Base-by-base conservation (phyloP, 768 basidiomycete genomes). In the Tricholoma bakamatsutake region DNA sequence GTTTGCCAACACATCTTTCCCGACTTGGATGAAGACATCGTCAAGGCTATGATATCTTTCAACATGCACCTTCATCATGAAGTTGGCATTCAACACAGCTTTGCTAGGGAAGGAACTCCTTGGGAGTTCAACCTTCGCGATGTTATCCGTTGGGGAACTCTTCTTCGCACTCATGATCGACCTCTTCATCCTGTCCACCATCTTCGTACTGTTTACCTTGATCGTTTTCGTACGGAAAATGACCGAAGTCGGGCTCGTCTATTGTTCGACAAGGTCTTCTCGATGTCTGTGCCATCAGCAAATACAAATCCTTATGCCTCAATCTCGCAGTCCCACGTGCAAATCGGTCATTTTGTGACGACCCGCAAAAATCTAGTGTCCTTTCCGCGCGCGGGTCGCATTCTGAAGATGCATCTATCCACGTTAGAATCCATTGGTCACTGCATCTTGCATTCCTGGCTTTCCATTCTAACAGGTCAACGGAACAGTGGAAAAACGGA, bases 91-190 rank as follows among this genome's bases (percentile, higher is more conserved):
- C 79, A 80, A 51, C 80, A 82, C 17, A 60, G 77, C 2, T 93
- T 97, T 67, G 94, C 81, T 2, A 77, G 82, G 35, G 82, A 88
- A 53, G 95, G 95, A 8, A 78, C 82, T 54, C 97, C 96, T 4
- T 99, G 96, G 96, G 96, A 99, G 66, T 97, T 98, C 76, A 99
- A 99, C 67, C 77, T 99, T 30, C 89, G 96, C 12, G 96, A 99
- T 70, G 78, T 98, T 55, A 81, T 93, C 56, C 83, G 97, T 45
- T 97, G 97, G 95, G 83, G 87, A 33, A 76, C 76, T 0, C 80
- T 88, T 37, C 64, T 84, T 33, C 67, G 67, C 52, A 54, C 67
- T 27, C 61, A 73, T 37, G 49, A 56, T 45, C 58, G 65, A 39
- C 56, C 63, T 45, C 61, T 66, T 28, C 78, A 85, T 65, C 88